These are phyloP conservation scores for Pichia sp. DNA, from an alignment of 1,139 yeast species.

Conservation along the genomic window DNA sequence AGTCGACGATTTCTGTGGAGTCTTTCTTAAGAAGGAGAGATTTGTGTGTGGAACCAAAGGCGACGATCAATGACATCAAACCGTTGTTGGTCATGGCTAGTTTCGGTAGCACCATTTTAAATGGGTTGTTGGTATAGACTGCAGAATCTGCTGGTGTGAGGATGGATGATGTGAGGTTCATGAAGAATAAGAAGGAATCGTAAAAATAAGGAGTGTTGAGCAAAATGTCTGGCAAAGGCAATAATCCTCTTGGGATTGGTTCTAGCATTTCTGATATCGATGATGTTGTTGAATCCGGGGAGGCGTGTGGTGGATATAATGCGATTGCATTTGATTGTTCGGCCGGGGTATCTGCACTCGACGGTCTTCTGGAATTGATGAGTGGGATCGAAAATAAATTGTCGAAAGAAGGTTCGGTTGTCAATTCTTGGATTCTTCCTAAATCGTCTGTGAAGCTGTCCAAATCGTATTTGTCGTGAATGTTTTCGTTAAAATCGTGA, in stretches of 20 bases:
- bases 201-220: slow-evolving; percentile 58
- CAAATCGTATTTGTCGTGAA: slow-evolving; percentile 11
- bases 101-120: slow-evolving; percentile 60
- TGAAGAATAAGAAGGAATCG: slow-evolving; percentile 61
- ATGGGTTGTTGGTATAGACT: slow-evolving; percentile 61
- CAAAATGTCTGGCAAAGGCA: slow-evolving; percentile 58
- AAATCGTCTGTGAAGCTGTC: slow-evolving; percentile 29
- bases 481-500: background rate
- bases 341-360: background rate
- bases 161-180: slow-evolving; percentile 58
- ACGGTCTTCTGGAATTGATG: slow-evolving; percentile 5
- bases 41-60: slow-evolving; percentile 62
- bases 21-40: slow-evolving; percentile 37
- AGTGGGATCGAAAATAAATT: slow-evolving; percentile 23
- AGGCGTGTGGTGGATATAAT: background rate
- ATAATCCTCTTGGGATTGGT: slow-evolving; percentile 47
- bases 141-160: slow-evolving; percentile 69
- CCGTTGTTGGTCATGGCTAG: slow-evolving; percentile 66
- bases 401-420: slow-evolving; percentile 8
- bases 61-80: slow-evolving; percentile 58
- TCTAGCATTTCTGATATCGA: slow-evolving; percentile 22
- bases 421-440: slow-evolving; percentile 20
- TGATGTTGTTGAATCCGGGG: slow-evolving; percentile 11
- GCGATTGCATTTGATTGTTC: background rate
- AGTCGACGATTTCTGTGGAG: slow-evolving; percentile 47